Evolutionary conservation across 2,329 filamentous ascomycete species (phyloP).

Genomic region (Verticillium dahliae): DNA sequence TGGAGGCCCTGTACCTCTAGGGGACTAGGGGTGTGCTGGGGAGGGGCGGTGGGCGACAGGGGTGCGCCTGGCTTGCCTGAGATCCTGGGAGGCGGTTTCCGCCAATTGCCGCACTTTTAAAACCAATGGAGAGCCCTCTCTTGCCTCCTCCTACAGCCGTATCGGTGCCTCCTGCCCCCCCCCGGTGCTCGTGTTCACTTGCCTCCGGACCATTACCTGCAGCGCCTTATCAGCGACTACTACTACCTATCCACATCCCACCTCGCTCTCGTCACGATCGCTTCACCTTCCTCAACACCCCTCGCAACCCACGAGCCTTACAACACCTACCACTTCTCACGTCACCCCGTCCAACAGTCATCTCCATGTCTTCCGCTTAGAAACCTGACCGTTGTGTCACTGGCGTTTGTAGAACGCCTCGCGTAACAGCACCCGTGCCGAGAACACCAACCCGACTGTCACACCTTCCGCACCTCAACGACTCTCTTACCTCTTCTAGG

Average conservation of each 20-base stretch:
- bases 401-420: background rate
- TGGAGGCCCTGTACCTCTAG: background rate
- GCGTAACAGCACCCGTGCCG: background rate
- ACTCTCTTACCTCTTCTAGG: background rate
- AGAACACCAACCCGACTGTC: background rate
- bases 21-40: background rate
- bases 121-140: conserved; percentile 1
- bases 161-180: background rate
- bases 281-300: background rate
- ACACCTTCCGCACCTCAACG: background rate
- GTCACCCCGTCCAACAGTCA: background rate
- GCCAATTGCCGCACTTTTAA: background rate
- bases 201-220: background rate
- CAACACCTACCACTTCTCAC: background rate
- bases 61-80: background rate
- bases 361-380: background rate
- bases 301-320: background rate
- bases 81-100: background rate
- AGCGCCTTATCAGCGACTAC: background rate
- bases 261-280: background rate
- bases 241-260: background rate
- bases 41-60: background rate
- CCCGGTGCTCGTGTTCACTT: background rate
- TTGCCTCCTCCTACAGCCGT: background rate
- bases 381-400: background rate